Evolutionary conservation across 345 rosid genomes (phyloP), one percentile per base, ranked within the genome.

Genomic region (Alliaria petiolata): DNA sequence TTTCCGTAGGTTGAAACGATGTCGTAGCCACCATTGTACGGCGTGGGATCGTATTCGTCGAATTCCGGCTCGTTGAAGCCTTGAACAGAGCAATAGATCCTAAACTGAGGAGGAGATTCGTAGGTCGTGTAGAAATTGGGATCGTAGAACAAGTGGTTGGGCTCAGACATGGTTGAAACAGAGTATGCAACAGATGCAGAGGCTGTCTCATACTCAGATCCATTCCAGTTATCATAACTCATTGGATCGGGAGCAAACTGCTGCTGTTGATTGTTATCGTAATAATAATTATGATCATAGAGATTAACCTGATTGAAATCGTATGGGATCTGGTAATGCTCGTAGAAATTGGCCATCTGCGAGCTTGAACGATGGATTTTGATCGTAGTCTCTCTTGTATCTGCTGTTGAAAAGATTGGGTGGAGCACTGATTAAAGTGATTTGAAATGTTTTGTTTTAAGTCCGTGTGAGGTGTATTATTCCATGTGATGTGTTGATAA

Each of bases 1-100:
- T 83, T 72, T 6, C 98, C 97, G 46, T 88, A 93, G 8, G 88
- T 80, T 51, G 54, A 65, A 76, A 67, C 78, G 12, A 47, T 75
- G 55, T 90, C 90, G 35, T 82, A 88, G 30, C 97, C 96, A 35
- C 98, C 97, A 8, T 56, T 82, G 25, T 83, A 93, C 71, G 98
- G 96, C 3, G 90, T 89, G 12, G 93, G 82, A 50, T 90, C 97
- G 22, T 85, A 87, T 0, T 93, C 96, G 2, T 87, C 89, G 17
- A 84, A 88, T 0, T 67, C 88, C 19, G 82, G 72, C 61, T 76
- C 85, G 34, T 83, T 79, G 59, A 82, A 85, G 34, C 74, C 87
- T 1, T 75, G 64, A 38, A 81, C 84, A 12, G 87, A 78, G 69
- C 76, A 52, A 30, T 83, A 83, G 49, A 86, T 61, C 1, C 31